phyloP scores from a whole-genome alignment of 495 filamentous ascomycete species.

The Articulospora tetracladia region DNA sequence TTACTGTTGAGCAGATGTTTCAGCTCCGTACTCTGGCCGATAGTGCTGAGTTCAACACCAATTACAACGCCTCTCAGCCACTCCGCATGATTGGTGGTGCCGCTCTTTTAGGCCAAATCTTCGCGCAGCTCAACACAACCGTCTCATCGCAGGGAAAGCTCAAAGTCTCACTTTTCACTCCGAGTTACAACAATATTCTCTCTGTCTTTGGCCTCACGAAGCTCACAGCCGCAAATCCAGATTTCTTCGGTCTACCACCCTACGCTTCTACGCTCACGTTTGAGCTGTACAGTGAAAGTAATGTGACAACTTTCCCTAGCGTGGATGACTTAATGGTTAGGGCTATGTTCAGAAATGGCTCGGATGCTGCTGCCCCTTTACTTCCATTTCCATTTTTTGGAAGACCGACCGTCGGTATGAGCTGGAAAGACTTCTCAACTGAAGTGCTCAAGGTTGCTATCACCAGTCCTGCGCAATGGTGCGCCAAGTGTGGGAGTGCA shows the following conservation, averaged over 20 bases:
- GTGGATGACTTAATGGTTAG: slow-evolving; percentile 62
- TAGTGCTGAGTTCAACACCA: slow-evolving; percentile 61
- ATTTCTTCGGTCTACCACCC: slow-evolving; percentile 64
- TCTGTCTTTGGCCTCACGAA: slow-evolving; percentile 67
- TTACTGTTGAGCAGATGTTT: slow-evolving; percentile 43
- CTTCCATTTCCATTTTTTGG: slow-evolving; percentile 63
- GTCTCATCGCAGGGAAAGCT: slow-evolving; percentile 43
- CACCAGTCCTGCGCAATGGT: slow-evolving; percentile 59
- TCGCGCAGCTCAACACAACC: slow-evolving; percentile 55
- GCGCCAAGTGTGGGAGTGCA: slow-evolving; percentile 54
- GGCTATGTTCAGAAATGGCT: slow-evolving; percentile 73
- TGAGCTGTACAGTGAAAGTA: slow-evolving; percentile 63
- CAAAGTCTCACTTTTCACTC: slow-evolving; percentile 62
- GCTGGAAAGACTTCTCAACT: slow-evolving; percentile 57
- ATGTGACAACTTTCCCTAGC: slow-evolving; percentile 40
- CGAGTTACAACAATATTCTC: slow-evolving; percentile 62
- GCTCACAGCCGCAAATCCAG: slow-evolving; percentile 44
- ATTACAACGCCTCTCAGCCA: slow-evolving; percentile 37
- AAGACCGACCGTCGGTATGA: slow-evolving; percentile 41
- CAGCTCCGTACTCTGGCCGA: slow-evolving; percentile 61
- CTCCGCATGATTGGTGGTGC: slow-evolving; percentile 47
- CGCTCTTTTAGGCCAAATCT: slow-evolving; percentile 61
- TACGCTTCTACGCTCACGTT: slow-evolving; percentile 64
- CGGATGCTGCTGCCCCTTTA: slow-evolving; percentile 43
- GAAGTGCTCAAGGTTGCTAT: slow-evolving; percentile 58